Evolutionary conservation across 176 grass and related monocot genomes (phyloP).

Genomic region (Metroxylon sagu): DNA sequence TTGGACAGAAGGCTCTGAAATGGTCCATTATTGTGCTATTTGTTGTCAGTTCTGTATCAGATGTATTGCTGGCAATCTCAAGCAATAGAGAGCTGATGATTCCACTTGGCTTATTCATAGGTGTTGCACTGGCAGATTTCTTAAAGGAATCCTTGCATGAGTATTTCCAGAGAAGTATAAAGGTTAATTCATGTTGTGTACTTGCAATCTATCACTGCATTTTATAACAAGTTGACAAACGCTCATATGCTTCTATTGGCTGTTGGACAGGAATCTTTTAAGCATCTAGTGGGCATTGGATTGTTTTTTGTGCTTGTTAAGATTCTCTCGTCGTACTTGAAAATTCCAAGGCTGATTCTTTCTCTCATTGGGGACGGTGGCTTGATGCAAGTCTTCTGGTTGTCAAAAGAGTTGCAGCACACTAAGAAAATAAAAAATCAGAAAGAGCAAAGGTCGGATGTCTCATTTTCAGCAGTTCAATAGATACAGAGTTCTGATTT

Average conservation of each 20-base stretch:
- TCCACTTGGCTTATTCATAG: slow-evolving; percentile 18
- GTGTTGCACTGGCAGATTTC: slow-evolving; percentile 12
- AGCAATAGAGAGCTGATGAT: slow-evolving; percentile 13
- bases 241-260: not conserved
- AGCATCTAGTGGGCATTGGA: slow-evolving; percentile 10
- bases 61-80: slow-evolving; percentile 14
- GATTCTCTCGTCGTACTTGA: slow-evolving; percentile 1
- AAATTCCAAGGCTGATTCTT: slow-evolving; percentile 8
- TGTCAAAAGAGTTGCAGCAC: not conserved
- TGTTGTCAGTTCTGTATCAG: slow-evolving; percentile 1
- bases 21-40: slow-evolving; percentile 18
- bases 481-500: no score
- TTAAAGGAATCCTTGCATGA: slow-evolving; percentile 11
- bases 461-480: no score
- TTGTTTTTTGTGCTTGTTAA: slow-evolving; percentile 18
- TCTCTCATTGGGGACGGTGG: slow-evolving; percentile 21
- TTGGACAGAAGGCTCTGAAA: slow-evolving; percentile 3
- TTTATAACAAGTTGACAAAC: not conserved
- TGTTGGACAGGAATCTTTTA: slow-evolving; percentile 12
- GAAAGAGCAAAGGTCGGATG: no score
- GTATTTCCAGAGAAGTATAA: not conserved
- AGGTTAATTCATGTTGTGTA: not conserved
- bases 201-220: not conserved
- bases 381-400: slow-evolving; percentile 25
- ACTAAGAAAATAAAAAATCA: not conserved